These are phyloP conservation scores for Aspergillus udagawae DNA, from an alignment of 2,329 filamentous ascomycete species.

Conservation along the genomic window DNA sequence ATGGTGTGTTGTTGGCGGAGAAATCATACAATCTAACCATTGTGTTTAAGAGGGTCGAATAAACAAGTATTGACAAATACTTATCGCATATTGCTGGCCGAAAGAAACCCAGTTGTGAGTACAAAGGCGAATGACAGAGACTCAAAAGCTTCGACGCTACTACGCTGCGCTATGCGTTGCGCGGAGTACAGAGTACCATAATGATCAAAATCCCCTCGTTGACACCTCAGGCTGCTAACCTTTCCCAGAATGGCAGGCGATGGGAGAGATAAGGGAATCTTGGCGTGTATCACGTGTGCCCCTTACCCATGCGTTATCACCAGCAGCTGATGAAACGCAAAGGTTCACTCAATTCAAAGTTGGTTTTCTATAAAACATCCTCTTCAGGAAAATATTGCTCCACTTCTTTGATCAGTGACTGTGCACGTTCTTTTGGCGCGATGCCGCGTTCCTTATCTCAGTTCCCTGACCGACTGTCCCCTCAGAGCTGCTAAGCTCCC, in stretches of 20 bases:
- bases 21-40: slow-evolving; percentile 3
- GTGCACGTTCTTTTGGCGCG: slow-evolving; percentile 9
- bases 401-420: neutral
- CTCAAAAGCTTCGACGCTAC: neutral
- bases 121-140: neutral
- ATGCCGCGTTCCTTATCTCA: slow-evolving; percentile 15
- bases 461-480: slow-evolving; percentile 10
- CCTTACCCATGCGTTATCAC: neutral
- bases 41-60: neutral
- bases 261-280: slow-evolving; percentile 2
- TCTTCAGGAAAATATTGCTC: neutral
- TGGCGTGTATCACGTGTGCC: slow-evolving; percentile 1
- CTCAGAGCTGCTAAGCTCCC: slow-evolving; percentile 19
- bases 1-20: slow-evolving; percentile 22
- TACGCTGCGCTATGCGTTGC: too few relatives aligned
- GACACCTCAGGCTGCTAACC: neutral
- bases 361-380: neutral
- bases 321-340: neutral
- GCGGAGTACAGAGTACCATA: neutral
- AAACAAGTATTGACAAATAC: neutral
- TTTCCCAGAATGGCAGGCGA: neutral
- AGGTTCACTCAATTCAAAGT: neutral
- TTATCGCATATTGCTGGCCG: neutral
- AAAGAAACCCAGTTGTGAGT: neutral
- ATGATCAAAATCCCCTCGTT: neutral